A percentile compares a stretch with the other conserved stretches of the same genome.
phyloP scores from a whole-genome alignment of 2,329 filamentous ascomycete species.

The Aspergillus eucalypticola region DNA sequence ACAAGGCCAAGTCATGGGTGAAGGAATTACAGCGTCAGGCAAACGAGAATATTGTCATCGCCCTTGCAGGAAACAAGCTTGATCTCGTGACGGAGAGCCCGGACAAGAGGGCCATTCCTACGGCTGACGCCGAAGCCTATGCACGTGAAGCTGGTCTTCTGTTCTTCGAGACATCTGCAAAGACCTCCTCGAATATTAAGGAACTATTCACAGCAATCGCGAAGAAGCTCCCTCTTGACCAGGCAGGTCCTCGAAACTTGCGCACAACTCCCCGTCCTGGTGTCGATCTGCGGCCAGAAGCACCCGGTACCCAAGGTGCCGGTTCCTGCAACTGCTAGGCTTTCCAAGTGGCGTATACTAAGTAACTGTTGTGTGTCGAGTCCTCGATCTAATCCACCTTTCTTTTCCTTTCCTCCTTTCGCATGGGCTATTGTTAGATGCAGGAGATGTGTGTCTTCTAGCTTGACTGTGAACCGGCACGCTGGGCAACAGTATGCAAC shows the following conservation, averaged over 20 bases:
- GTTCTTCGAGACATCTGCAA: conserved; percentile 98
- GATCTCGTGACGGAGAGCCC: conserved; percentile 93
- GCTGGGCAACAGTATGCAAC: conserved; percentile 3
- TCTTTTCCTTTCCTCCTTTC: conserved; percentile 9
- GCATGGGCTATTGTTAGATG: conserved; percentile 20
- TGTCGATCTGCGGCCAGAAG: conserved; percentile 66
- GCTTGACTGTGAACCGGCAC: conserved; percentile 11
- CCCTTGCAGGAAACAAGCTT: conserved; percentile 94
- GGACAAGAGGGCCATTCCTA: conserved; percentile 89
- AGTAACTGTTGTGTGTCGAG: conserved; percentile 9
- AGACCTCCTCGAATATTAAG: conserved; percentile 92
- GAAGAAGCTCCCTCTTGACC: conserved; percentile 94
- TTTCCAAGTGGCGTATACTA: conserved; percentile 11
- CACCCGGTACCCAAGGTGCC: conserved; percentile 60
- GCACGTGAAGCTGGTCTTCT: conserved; percentile 88
- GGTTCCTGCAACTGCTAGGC: conserved; percentile 65
- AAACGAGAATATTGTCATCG: conserved; percentile 99
- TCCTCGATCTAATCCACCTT: conserved; percentile 11
- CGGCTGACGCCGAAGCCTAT: conserved; percentile 91
- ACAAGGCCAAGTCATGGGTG: conserved; percentile 99
- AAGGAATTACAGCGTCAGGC: conserved; percentile 98
- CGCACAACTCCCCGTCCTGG: conserved; percentile 64
- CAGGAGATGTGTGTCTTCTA: conserved; percentile 17
- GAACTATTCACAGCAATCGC: conserved; percentile 97
- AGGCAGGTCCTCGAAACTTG: conserved; percentile 87